Evolutionary conservation across 208 protist genomes (phyloP).

Genomic region (Balamuthia mandrillaris): DNA sequence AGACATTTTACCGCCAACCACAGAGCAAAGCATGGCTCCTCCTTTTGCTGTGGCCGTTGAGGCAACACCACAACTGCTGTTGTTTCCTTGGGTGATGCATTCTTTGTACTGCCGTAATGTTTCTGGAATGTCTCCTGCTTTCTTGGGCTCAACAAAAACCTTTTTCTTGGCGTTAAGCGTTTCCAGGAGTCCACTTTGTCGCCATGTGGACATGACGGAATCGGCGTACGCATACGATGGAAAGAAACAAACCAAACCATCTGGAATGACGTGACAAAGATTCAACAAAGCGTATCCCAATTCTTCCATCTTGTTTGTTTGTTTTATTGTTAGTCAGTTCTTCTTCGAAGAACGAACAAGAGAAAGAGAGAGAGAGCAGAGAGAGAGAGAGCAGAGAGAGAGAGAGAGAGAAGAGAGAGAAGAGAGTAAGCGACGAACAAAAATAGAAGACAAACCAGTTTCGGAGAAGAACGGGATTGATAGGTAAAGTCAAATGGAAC

Average conservation of each 20-base stretch:
- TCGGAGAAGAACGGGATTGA: slow-evolving; percentile 28
- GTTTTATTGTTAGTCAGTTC: background rate
- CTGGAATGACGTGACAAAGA: slow-evolving; percentile 79
- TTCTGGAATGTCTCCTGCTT: slow-evolving; percentile 4
- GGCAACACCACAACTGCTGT: background rate
- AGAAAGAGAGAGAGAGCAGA: background rate
- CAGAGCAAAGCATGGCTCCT: slow-evolving; percentile 85
- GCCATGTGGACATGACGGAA: slow-evolving; percentile 6
- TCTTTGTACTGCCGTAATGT: slow-evolving; percentile 51
- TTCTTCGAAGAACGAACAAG: background rate
- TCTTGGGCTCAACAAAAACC: slow-evolving; percentile 63
- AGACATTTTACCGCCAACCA: slow-evolving; percentile 93
- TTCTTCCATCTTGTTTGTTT: slow-evolving; percentile 35
- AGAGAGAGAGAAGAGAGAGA: background rate
- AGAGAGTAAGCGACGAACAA: background rate
- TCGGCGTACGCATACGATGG: slow-evolving; percentile 84
- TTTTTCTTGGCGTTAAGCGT: slow-evolving; percentile 49
- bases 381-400: background rate
- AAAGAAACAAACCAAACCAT: slow-evolving; percentile 90
- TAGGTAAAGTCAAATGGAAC: slow-evolving; percentile 67
- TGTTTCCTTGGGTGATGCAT: background rate
- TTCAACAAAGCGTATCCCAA: slow-evolving; percentile 81
- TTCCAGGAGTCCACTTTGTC: slow-evolving; percentile 48
- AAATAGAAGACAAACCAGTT: background rate
- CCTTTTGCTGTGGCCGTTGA: background rate